These are phyloP conservation scores for Trametes pubescens DNA, from an alignment of 1,284 basidiomycete species.

Conservation along the genomic window DNA sequence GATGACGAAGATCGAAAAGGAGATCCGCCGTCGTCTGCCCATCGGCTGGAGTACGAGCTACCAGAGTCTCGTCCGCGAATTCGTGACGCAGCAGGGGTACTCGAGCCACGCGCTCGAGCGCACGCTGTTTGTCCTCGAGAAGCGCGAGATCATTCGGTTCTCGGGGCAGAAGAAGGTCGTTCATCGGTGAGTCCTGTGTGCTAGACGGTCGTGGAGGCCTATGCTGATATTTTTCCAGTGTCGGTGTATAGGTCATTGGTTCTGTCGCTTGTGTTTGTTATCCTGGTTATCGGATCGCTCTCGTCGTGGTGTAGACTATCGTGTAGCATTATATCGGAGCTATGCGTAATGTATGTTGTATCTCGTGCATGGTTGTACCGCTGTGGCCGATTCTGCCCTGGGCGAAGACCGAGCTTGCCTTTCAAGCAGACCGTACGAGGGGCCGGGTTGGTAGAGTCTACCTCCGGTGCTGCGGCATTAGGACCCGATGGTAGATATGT, in stretches of 20 bases:
- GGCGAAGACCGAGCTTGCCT: too few relatives aligned
- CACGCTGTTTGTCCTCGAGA: slow-evolving; percentile 93
- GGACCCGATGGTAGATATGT: not conserved
- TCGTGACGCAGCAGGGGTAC: slow-evolving; percentile 93
- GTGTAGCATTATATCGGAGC: slow-evolving; percentile 27
- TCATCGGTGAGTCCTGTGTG: slow-evolving; percentile 34
- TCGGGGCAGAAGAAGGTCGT: slow-evolving; percentile 59
- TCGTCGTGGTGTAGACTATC: slow-evolving; percentile 22
- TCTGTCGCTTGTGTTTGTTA: not conserved
- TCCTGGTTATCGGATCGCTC: slow-evolving; percentile 24
- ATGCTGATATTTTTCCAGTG: slow-evolving; percentile 14
- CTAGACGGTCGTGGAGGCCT: not conserved
- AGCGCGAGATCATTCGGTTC: slow-evolving; percentile 93
- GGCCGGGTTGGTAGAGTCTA: too few relatives aligned
- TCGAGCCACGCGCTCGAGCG: slow-evolving; percentile 93
- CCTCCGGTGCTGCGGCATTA: too few relatives aligned
- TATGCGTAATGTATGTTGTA: slow-evolving; percentile 28
- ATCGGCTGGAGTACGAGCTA: slow-evolving; percentile 98
- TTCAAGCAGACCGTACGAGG: too few relatives aligned
- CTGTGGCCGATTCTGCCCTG: too few relatives aligned
- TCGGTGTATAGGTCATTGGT: slow-evolving; percentile 32
- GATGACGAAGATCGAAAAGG: slow-evolving; percentile 92
- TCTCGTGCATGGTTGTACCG: too few relatives aligned
- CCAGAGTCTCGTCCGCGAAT: slow-evolving; percentile 93
- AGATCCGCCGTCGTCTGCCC: slow-evolving; percentile 87